Base-by-base conservation (phyloP, 2,329 filamentous ascomycete species). In the Stagonosporopsis cucurbitacearum region DNA sequence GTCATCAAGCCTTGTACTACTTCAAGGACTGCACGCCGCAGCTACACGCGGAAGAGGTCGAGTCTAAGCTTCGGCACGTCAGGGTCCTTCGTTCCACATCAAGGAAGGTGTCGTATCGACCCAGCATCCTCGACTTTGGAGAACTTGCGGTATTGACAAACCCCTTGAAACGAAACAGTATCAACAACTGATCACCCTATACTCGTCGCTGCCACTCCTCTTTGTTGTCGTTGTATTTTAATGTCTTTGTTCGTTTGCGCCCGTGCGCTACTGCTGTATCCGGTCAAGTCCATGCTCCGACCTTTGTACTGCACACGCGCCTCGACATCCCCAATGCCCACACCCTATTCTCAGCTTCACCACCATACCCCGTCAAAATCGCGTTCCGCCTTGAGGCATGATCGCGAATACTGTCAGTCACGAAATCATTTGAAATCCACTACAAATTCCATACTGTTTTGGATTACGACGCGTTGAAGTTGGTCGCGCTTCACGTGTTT, bases 391-490 rank as follows among this genome's bases (percentile, higher is more conserved):
- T 33, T 11, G 23, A 25, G 33, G 11, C 9, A 39, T 47, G 26
- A 44, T 56, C 43, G 26, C 37, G 26, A 39, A 32, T 8, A 22
- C 5, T 13, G 6, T 12, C 20, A 20, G 20, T 22, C 47, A 36
- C 53, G 25, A 36, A 5, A 39, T 2, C 17, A 13, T 9, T 19
- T 42, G 19, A 33, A 1, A 32, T 13, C 9, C 13, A 17, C 25
- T 13, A 7, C 23, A 37, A 20, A 28, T 22, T n/a, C 36, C 5
- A 6, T 28, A 35, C 20, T 15, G n/a, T 23, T 20, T 30, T 54
- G 40, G 41, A 46, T 50, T 50, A 60, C 49, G 66, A 74, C 67
- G 70, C 72, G 66, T 70, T 44, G 62, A 52, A 51, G 57, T 55
- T 40, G 50, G 30, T 15, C 54, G 48, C 35, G 45, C 59, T 57